A percentile compares a stretch with the other conserved stretches of the same genome.
phyloP scores from a whole-genome alignment of 306 rosid species.

The Lathyrus oleraceus region DNA sequence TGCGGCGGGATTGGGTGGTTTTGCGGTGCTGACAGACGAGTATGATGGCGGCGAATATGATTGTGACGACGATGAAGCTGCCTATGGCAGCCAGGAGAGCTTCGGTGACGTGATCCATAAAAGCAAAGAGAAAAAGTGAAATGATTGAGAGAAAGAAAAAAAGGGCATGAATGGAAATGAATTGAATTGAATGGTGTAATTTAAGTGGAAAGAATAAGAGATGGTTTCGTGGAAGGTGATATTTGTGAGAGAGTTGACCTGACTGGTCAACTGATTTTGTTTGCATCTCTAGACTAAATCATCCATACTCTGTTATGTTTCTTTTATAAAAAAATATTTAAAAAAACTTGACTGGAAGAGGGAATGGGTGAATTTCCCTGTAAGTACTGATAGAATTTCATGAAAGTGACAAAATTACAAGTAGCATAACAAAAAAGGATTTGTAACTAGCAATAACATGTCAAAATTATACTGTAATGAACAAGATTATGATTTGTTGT shows the following conservation, averaged over 20 bases:
- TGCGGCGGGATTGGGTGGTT: neutral
- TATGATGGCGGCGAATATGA: conserved; percentile 43
- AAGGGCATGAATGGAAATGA: neutral
- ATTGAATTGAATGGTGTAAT: neutral
- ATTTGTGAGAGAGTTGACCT: conserved; percentile 4
- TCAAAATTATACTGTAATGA: neutral
- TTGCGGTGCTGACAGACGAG: conserved; percentile 44
- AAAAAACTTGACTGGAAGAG: neutral
- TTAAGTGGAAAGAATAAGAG: neutral
- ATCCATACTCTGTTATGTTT: neutral
- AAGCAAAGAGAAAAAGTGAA: neutral
- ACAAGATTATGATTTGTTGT: neutral
- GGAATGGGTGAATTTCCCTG: neutral
- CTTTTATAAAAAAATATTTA: neutral
- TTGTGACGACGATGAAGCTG: conserved; percentile 55
- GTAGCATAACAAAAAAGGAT: neutral
- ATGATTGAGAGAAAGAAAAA: neutral
- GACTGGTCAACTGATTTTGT: conserved; percentile 27
- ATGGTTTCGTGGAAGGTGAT: conserved; percentile 28
- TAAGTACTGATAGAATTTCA: neutral
- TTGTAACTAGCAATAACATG: neutral
- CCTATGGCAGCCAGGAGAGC: conserved; percentile 49
- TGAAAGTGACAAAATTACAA: neutral
- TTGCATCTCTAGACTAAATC: neutral
- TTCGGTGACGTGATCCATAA: neutral